phyloP scores from a whole-genome alignment of 257 asterid genomes.

The Forsythia viridissima region DNA sequence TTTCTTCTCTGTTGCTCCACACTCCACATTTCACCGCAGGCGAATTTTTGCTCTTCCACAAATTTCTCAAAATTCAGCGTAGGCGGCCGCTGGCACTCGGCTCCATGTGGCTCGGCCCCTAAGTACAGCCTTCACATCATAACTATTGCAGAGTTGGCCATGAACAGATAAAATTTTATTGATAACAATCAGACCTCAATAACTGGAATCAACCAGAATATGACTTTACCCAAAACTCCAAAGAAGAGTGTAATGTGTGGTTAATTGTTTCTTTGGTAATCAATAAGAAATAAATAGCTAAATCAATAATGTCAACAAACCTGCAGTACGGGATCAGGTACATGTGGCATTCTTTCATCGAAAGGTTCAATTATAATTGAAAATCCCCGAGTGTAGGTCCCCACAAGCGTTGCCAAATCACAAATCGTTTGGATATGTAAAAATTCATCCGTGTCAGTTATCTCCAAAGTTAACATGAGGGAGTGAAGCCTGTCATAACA shows the following conservation, averaged over 20 bases:
- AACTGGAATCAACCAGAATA: background rate
- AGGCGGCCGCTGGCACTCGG: too few relatives aligned
- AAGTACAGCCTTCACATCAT: background rate
- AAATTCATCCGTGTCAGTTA: constrained; percentile 92
- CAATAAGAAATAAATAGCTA: background rate
- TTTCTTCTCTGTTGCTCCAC: too few relatives aligned
- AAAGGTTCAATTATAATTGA: constrained; percentile 91
- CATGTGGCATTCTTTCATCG: constrained; percentile 98
- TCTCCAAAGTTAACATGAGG: constrained; percentile 90
- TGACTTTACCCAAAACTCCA: background rate
- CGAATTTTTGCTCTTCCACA: too few relatives aligned
- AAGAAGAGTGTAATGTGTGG: background rate
- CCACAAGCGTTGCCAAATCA: constrained; percentile 94
- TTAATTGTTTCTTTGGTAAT: background rate
- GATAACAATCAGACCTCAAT: background rate
- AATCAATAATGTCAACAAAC: constrained; percentile 32
- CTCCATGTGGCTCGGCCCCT: too few relatives aligned
- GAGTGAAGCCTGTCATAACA: constrained; percentile 97
- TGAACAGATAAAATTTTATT: background rate
- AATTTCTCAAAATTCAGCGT: too few relatives aligned
- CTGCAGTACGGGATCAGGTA: constrained; percentile 98
- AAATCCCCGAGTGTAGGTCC: constrained; percentile 90
- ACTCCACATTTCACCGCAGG: too few relatives aligned
- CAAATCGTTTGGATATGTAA: constrained; percentile 89
- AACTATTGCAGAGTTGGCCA: background rate